phyloP scores from a whole-genome alignment of 768 basidiomycete genomes.

The Sutorius australiensis region DNA sequence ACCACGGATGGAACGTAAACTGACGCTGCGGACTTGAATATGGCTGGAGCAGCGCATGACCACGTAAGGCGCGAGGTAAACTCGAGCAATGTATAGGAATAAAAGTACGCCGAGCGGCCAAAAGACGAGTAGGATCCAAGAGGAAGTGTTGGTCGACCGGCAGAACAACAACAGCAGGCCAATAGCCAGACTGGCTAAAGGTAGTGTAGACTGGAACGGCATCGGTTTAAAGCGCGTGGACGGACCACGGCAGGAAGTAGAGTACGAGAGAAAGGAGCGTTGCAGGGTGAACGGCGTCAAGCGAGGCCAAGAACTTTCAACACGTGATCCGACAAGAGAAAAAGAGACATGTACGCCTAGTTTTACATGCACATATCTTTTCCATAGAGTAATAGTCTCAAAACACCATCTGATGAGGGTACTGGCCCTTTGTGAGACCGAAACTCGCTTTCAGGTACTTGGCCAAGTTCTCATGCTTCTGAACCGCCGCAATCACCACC shows the following conservation, averaged over 20 bases:
- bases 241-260: neutral
- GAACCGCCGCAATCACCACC: constrained; percentile 75
- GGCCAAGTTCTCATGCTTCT: constrained; percentile 84
- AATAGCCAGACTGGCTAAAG: constrained; percentile 12
- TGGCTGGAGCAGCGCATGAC: constrained; percentile 55
- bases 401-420: constrained; percentile 92
- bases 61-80: constrained; percentile 63
- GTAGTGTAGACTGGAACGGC: constrained; percentile 5
- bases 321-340: constrained; percentile 16
- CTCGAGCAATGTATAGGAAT: constrained; percentile 58
- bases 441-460: constrained; percentile 93
- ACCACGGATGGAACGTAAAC: constrained; percentile 73
- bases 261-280: constrained; percentile 2
- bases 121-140: constrained; percentile 41
- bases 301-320: neutral
- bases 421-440: constrained; percentile 96
- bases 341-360: constrained; percentile 21
- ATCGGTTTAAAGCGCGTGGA: constrained; percentile 11
- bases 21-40: constrained; percentile 68
- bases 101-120: constrained; percentile 52
- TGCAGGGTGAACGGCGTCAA: neutral
- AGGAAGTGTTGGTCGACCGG: constrained; percentile 25
- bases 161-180: constrained; percentile 10
- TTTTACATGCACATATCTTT: constrained; percentile 23
- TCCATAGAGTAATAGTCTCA: constrained; percentile 37